phyloP scores from a whole-genome alignment of 1,139 yeast genomes.

The Lodderomyces jiufengensis region DNA sequence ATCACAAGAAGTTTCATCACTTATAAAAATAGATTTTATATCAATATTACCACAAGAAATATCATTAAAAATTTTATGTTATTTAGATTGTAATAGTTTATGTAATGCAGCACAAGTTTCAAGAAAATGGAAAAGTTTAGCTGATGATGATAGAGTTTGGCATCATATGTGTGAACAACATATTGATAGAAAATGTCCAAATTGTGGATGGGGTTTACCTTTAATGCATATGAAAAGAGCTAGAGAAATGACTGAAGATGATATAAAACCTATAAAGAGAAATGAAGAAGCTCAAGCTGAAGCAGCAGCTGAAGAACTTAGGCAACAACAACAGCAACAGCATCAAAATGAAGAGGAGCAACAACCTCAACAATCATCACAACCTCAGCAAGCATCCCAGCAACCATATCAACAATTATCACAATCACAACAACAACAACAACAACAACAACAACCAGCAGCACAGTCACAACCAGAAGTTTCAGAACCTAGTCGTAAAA shows the following conservation, averaged over 20 bases:
- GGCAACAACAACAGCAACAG: conserved; percentile 1
- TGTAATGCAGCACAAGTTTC: conserved; percentile 94
- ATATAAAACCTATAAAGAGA: conserved; percentile 23
- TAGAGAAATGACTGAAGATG: conserved; percentile 40
- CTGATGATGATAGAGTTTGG: conserved; percentile 97
- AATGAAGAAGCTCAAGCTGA: conserved; percentile 12
- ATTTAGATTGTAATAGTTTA: conserved; percentile 84
- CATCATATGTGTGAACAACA: conserved; percentile 98
- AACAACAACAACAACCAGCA: background rate
- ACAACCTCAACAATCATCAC: background rate
- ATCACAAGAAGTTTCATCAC: conserved; percentile 70
- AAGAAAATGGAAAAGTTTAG: conserved; percentile 77
- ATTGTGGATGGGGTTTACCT: conserved; percentile 99
- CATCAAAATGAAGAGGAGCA: background rate
- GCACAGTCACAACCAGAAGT: conserved; percentile 2
- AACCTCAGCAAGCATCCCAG: background rate
- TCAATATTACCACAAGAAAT: conserved; percentile 82
- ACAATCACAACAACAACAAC: conserved; percentile 1
- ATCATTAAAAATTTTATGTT: conserved; percentile 78
- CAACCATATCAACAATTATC: too few species aligned
- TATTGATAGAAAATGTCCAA: conserved; percentile 93
- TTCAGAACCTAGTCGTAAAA: conserved; percentile 5
- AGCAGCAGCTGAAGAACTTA: background rate
- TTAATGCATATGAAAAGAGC: conserved; percentile 79
- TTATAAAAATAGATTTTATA: conserved; percentile 86